Percentiles rank a stretch among this genome's conserved stretches.
Evolutionary conservation across 441 rosid genomes (phyloP).

Genomic region (Sinapis alba): DNA sequence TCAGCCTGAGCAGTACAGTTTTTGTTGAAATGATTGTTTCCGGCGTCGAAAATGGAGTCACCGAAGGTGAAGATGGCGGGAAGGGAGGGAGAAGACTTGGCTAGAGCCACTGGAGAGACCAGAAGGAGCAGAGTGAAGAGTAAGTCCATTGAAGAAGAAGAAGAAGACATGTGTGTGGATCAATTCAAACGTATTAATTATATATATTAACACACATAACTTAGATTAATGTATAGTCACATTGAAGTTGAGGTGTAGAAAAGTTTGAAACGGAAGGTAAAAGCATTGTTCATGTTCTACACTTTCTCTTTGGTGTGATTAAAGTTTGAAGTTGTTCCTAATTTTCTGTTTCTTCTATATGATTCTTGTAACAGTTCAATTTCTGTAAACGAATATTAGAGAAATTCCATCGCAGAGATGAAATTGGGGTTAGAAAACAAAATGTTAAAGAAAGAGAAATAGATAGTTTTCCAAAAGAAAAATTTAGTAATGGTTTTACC

Average conservation of each 20-base stretch:
- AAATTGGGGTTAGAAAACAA: no score
- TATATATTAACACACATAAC: background rate
- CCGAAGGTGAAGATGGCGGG: slow-evolving; percentile 57
- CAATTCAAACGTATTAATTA: background rate
- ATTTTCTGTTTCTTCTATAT: slow-evolving; percentile 4
- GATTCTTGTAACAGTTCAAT: background rate
- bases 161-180: no score
- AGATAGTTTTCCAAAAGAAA: no score
- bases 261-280: slow-evolving; percentile 38
- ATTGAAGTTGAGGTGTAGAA: background rate
- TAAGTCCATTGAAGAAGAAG: slow-evolving; percentile 36
- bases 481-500: no score
- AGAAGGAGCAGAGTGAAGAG: slow-evolving; percentile 6
- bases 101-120: slow-evolving; percentile 13
- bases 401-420: background rate
- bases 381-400: background rate
- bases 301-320: slow-evolving; percentile 29
- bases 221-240: background rate
- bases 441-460: no score
- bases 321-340: slow-evolving; percentile 24
- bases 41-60: slow-evolving; percentile 66
- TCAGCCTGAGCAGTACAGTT: slow-evolving; percentile 68
- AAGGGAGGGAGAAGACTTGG: slow-evolving; percentile 29
- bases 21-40: slow-evolving; percentile 62
- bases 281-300: slow-evolving; percentile 34